Percentiles rank a stretch among this genome's conserved stretches.
phyloP scores from a whole-genome alignment of 2,329 filamentous ascomycete genomes.

The Botrytis fabae region DNA sequence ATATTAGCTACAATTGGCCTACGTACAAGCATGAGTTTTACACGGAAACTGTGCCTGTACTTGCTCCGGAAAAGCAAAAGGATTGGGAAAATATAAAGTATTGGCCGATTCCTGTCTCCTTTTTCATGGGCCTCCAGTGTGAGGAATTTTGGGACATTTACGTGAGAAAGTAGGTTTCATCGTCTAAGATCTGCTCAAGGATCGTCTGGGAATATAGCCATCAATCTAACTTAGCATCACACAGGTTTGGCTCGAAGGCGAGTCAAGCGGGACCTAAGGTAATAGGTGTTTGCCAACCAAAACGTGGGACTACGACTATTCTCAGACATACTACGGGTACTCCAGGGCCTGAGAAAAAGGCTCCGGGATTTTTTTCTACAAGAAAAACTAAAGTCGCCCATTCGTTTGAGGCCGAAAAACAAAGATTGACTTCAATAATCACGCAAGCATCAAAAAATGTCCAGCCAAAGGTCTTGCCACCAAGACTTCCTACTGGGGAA shows the following conservation, averaged over 20 bases:
- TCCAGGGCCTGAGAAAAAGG: too few relatives aligned
- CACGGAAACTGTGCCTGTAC: not conserved
- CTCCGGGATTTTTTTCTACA: not conserved
- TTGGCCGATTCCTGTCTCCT: constrained; percentile 1
- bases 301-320: not conserved
- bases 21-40: not conserved
- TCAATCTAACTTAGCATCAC: not conserved
- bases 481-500: not conserved
- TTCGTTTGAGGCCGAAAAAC: constrained; percentile 6
- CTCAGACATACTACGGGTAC: not conserved
- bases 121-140: constrained; percentile 3
- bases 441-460: not conserved
- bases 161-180: constrained; percentile 7
- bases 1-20: not conserved
- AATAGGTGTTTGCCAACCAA: not conserved
- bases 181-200: not conserved
- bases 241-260: not conserved
- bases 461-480: not conserved
- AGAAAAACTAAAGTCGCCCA: constrained; percentile 1
- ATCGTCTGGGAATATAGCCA: not conserved
- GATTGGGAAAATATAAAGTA: not conserved
- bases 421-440: not conserved
- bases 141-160: constrained; percentile 8
- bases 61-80: not conserved
- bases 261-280: not conserved